phyloP scores from a whole-genome alignment of 176 grass and related monocot genomes.

The Carex myosuroides region DNA sequence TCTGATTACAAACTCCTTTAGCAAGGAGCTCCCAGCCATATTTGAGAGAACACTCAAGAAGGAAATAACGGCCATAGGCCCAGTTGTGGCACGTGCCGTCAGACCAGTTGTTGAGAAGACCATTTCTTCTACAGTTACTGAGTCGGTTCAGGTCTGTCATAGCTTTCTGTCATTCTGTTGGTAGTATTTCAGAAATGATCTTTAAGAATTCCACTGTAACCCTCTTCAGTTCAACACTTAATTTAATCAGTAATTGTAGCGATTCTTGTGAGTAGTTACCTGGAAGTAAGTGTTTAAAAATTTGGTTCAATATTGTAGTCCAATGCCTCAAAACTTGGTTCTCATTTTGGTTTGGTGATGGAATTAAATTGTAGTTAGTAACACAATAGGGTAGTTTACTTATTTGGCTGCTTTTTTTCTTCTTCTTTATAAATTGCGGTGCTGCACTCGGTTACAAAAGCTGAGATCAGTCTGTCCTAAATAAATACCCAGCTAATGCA shows the following conservation, averaged over 20 bases:
- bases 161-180: constrained; percentile 26
- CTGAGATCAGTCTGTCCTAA: background rate
- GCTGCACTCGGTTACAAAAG: background rate
- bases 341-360: background rate
- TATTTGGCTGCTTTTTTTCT: background rate
- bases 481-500: constrained; percentile 8
- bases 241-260: background rate
- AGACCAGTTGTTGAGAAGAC: constrained; percentile 66
- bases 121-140: constrained; percentile 62
- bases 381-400: background rate
- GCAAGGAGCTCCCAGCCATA: constrained; percentile 64
- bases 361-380: background rate
- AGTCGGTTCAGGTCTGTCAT: constrained; percentile 73
- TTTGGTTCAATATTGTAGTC: background rate
- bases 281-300: background rate
- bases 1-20: constrained; percentile 57
- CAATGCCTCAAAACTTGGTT: background rate
- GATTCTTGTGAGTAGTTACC: background rate
- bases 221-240: background rate
- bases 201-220: background rate
- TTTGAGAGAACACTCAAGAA: constrained; percentile 72
- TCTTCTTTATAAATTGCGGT: background rate
- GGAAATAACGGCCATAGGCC: constrained; percentile 61
- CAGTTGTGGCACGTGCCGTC: constrained; percentile 57
- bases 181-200: background rate